Evolutionary conservation across 2,329 filamentous ascomycete genomes (phyloP).

Genomic region (Hymenoscyphus salicellus): DNA sequence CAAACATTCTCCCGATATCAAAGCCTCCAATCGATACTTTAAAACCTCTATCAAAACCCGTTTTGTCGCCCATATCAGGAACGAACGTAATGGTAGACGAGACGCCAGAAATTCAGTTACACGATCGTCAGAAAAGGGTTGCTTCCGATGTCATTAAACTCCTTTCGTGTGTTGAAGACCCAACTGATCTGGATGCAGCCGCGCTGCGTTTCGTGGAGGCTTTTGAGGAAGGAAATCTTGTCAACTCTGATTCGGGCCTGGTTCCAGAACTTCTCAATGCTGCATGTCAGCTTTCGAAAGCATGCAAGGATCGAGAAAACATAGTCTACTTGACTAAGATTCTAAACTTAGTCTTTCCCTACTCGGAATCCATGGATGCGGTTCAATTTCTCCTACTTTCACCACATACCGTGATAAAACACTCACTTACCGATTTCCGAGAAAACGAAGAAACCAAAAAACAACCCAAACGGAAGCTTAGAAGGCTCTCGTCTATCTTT

Average conservation of each 20-base stretch:
- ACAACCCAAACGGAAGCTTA: conserved; percentile 14
- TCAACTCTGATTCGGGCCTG: conserved; percentile 14
- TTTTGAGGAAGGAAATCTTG: conserved; percentile 26
- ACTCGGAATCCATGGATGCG: conserved; percentile 21
- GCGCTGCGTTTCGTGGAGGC: conserved; percentile 25
- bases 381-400: conserved; percentile 24
- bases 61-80: too few species aligned
- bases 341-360: conserved; percentile 22
- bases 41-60: too few species aligned
- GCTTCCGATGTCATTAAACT: conserved; percentile 24
- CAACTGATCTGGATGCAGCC: conserved; percentile 21
- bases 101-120: neutral
- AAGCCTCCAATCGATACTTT: too few species aligned
- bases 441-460: neutral
- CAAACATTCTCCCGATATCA: too few species aligned
- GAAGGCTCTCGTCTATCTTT: conserved; percentile 29
- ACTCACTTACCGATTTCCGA: conserved; percentile 13
- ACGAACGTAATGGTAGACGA: neutral
- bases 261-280: conserved; percentile 19
- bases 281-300: conserved; percentile 20
- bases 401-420: conserved; percentile 21
- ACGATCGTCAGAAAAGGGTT: conserved; percentile 23
- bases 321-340: conserved; percentile 22
- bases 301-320: conserved; percentile 15
- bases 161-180: conserved; percentile 15